Conservation (phyloP, 2,329 filamentous ascomycete genomes). For the Colletotrichum cordylinicola region DNA sequence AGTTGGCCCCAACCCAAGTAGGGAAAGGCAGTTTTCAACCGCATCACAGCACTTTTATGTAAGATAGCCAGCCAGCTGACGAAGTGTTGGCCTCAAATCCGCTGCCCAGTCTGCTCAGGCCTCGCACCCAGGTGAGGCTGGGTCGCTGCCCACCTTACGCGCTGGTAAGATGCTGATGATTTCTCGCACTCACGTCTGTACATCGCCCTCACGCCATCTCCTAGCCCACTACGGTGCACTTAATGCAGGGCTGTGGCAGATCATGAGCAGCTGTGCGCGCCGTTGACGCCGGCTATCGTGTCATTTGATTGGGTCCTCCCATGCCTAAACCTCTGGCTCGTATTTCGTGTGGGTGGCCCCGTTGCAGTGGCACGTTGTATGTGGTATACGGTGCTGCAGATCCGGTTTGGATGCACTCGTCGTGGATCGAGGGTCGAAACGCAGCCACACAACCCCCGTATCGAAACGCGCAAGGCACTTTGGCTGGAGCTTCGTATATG, state of each 20-base stretch:
- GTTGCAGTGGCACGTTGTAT: not conserved
- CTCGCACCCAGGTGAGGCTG: not conserved
- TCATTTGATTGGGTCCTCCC: not conserved
- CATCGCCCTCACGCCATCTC: not conserved
- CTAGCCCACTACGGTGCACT: not conserved
- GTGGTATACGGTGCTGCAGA: not conserved
- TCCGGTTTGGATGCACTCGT: not conserved
- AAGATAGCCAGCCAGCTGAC: no score
- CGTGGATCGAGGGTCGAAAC: not conserved
- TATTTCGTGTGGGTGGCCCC: not conserved
- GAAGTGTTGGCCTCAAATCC: not conserved
- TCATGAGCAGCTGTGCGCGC: not conserved
- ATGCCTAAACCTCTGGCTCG: not conserved
- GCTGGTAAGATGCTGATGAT: not conserved
- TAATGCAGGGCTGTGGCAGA: not conserved
- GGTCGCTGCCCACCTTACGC: not conserved
- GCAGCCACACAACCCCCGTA: not conserved
- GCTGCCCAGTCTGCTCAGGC: not conserved
- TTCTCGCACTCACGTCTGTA: not conserved
- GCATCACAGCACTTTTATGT: no score
- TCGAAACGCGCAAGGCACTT: slow-evolving; percentile 5
- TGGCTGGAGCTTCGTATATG: not conserved
- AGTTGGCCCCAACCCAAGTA: not conserved
- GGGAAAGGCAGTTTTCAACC: no score
- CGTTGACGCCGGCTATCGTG: not conserved